Conservation (phyloP, 495 filamentous ascomycete genomes). For the Aspergillus coremiiformis region DNA sequence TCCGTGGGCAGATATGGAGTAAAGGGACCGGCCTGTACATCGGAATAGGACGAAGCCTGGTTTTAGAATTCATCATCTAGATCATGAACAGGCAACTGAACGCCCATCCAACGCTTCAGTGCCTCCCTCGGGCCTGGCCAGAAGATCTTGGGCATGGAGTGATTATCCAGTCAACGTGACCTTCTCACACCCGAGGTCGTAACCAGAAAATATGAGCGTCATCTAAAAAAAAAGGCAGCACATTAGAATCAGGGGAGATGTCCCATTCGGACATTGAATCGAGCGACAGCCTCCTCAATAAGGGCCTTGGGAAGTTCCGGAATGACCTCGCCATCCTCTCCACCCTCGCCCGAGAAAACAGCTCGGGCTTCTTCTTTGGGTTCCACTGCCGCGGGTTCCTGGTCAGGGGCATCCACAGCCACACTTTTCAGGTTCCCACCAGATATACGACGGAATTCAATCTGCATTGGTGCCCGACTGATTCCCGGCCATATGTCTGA, state of each 20-base stretch:
- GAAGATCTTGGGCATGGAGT: background rate
- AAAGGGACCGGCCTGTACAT: constrained; percentile 8
- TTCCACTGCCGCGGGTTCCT: constrained; percentile 3
- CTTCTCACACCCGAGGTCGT: too few relatives aligned
- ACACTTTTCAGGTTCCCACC: constrained; percentile 30
- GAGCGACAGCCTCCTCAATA: constrained; percentile 45
- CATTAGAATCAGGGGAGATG: background rate
- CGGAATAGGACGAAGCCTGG: constrained; percentile 17
- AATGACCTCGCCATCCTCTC: constrained; percentile 35
- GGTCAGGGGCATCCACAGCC: constrained; percentile 1
- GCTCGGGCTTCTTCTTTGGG: background rate
- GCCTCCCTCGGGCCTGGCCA: background rate
- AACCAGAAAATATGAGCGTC: background rate
- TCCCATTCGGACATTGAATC: constrained; percentile 27
- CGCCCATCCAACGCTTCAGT: background rate
- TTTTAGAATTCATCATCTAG: constrained; percentile 30
- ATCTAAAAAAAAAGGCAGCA: background rate
- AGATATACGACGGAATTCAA: constrained; percentile 42
- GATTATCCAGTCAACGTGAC: too few relatives aligned
- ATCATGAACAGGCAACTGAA: background rate
- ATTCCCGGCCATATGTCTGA: constrained; percentile 84
- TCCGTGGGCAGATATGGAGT: constrained; percentile 9
- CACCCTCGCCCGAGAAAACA: constrained; percentile 10
- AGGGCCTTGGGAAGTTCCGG: constrained; percentile 49
- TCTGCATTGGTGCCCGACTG: constrained; percentile 50